phyloP scores from a whole-genome alignment of 441 rosid species.

The Croton setiger region DNA sequence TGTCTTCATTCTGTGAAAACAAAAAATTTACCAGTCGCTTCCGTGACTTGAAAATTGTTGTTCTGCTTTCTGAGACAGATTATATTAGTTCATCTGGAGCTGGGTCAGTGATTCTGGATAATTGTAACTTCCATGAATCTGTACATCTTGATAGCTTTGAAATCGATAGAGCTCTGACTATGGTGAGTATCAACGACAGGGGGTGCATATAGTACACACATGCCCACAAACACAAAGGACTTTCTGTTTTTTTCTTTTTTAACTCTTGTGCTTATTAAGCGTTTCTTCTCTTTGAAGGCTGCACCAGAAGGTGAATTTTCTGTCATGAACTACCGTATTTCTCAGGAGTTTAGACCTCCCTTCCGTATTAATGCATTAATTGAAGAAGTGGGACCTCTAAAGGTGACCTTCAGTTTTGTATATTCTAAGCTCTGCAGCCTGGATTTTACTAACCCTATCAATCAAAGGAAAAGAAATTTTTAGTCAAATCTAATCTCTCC shows the following conservation, averaged over 20 bases:
- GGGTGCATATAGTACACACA: too few species aligned
- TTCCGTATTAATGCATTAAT: conserved; percentile 67
- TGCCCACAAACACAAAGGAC: too few species aligned
- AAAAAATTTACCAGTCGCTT: too few species aligned
- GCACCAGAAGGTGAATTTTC: conserved; percentile 95
- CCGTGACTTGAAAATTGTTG: neutral
- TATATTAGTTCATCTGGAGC: conserved; percentile 70
- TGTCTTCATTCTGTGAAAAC: too few species aligned
- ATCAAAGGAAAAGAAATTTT: too few species aligned
- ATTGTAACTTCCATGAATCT: conserved; percentile 87
- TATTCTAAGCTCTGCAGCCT: neutral
- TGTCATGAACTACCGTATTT: conserved; percentile 87
- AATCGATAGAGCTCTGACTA: conserved; percentile 64
- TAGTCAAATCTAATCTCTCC: neutral
- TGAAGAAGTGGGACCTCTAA: conserved; percentile 78
- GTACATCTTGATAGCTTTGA: conserved; percentile 88
- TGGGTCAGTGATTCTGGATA: conserved; percentile 71
- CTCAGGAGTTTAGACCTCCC: conserved; percentile 88
- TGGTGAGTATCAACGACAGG: conserved; percentile 45
- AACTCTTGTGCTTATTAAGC: neutral
- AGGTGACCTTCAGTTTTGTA: conserved; percentile 31
- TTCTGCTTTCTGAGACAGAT: conserved; percentile 41
- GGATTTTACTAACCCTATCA: too few species aligned
- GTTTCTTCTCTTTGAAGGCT: conserved; percentile 38
- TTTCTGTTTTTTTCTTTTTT: neutral